Percentiles rank a stretch among this genome's conserved stretches.
These are phyloP conservation scores for Boletales sp. DNA, from an alignment of 768 basidiomycete genomes.

Conservation along the genomic window DNA sequence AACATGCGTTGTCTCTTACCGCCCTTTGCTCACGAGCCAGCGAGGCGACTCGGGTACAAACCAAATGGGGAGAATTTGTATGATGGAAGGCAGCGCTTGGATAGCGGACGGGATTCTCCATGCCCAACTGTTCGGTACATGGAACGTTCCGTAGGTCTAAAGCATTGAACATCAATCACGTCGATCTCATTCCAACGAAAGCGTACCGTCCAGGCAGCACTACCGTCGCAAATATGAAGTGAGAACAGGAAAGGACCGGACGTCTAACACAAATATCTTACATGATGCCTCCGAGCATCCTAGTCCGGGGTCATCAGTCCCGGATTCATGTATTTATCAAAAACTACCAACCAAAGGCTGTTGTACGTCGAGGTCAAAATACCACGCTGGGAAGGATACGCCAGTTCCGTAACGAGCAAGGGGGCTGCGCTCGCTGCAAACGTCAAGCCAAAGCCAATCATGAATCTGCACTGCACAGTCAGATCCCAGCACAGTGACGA, in stretches of 20 bases:
- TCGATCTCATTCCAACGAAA: background rate
- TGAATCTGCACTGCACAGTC: constrained; percentile 17
- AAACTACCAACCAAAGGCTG: constrained; percentile 36
- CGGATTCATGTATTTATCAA: constrained; percentile 1
- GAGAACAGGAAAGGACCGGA: too few species aligned
- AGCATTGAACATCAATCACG: background rate
- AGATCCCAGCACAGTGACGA: background rate
- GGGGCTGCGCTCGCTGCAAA: constrained; percentile 44
- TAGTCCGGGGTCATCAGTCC: background rate
- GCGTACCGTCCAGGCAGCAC: constrained; percentile 60
- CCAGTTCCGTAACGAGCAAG: constrained; percentile 47
- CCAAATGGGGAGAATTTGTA: constrained; percentile 14
- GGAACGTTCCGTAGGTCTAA: constrained; percentile 17
- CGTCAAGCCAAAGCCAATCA: constrained; percentile 42
- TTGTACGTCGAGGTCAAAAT: constrained; percentile 42
- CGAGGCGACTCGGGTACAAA: constrained; percentile 38
- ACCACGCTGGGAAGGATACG: constrained; percentile 47
- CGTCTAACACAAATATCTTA: constrained; percentile 9
- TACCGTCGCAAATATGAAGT: constrained; percentile 8
- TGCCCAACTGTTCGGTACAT: constrained; percentile 9
- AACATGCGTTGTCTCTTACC: constrained; percentile 13
- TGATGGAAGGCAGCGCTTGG: constrained; percentile 8
- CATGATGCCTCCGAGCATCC: constrained; percentile 35
- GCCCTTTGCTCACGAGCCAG: constrained; percentile 35
- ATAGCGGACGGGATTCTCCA: constrained; percentile 18